Base-by-base conservation (phyloP, 2,329 filamentous ascomycete species). In the Venturia aucupariae region DNA sequence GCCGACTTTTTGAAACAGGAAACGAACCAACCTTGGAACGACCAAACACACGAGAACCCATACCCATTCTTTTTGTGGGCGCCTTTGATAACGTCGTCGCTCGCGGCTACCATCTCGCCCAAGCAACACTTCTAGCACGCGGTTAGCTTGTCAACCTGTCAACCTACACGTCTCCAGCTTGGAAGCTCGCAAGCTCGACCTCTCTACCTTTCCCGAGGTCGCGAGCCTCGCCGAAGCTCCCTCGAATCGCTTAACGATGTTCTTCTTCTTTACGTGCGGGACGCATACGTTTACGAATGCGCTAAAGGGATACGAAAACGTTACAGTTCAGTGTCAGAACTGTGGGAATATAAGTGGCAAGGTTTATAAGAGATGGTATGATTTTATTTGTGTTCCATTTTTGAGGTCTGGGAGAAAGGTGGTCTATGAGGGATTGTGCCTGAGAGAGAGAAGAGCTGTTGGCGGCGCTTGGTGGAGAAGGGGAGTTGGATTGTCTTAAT, bases 321-420 rank as follows among this genome's bases (percentile, higher is more conserved):
- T 82, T 63, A 79, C 76, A 6, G 77, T 79, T 1, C 78, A 79
- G 71, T 83, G 81, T 68, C 78, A 80, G 68, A 81, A 81, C 71
- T 83, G 81, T 71, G 79, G 79, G 51, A 82, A 82, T 71, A 75
- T 75, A 65, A 71, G 68, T 30, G 79, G 75, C n/a, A 75, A 76
- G 66, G 72, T 79, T 17, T 73, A 71, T 66, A 80, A 78, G 71
- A 72, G 76, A 68, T 80, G 78, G 78, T 78, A 44, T 57, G 41
- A n/a, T n/a, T n/a, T n/a, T 59, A 44, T 44, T 3, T 15, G 22
- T 39, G 10, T n/a, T n/a, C n/a, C n/a, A n/a, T 27, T 13, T 22
- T 46, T n/a, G 22, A 24, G 22, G 44, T 5, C 35, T 38, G 35
- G 4, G 35, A 10, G 5, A 38, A n/a, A 46, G n/a, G n/a, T 7